phyloP scores from a whole-genome alignment of 2,329 filamentous ascomycete species.

The Talaromyces sp. region DNA sequence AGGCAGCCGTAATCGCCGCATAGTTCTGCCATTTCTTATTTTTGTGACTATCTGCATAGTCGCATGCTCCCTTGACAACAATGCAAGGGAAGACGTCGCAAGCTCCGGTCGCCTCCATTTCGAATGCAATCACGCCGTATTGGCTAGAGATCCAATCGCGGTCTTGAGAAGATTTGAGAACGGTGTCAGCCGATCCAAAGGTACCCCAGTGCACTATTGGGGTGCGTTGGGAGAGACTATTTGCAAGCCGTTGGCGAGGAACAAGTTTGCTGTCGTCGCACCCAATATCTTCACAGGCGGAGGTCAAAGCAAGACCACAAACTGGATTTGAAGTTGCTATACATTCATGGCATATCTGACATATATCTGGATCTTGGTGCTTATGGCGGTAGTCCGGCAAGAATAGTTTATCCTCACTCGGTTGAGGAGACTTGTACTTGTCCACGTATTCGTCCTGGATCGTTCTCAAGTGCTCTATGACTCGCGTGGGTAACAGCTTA shows the following conservation, averaged over 20 bases:
- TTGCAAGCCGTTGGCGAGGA: neutral
- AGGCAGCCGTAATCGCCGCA: neutral
- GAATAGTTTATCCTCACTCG: neutral
- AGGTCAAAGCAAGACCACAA: neutral
- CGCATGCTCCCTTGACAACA: neutral
- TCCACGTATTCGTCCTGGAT: neutral
- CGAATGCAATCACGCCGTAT: constrained; percentile 19
- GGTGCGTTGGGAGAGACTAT: neutral
- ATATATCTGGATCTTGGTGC: neutral
- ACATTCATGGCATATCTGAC: neutral
- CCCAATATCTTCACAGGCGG: neutral
- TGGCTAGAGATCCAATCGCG: neutral
- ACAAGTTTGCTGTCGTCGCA: neutral
- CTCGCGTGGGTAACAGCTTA: neutral
- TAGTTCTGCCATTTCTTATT: neutral
- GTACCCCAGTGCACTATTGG: neutral
- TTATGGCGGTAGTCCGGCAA: neutral
- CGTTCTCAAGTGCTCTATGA: neutral
- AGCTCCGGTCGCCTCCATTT: constrained; percentile 26
- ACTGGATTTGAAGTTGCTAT: neutral
- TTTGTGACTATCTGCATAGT: constrained; percentile 3
- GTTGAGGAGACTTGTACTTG: neutral
- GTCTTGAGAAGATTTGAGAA: constrained; percentile 1
- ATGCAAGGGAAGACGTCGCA: constrained; percentile 16
- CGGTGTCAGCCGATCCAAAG: neutral